phyloP scores from a whole-genome alignment of 345 rosid genomes.

The Acer yangbiense region DNA sequence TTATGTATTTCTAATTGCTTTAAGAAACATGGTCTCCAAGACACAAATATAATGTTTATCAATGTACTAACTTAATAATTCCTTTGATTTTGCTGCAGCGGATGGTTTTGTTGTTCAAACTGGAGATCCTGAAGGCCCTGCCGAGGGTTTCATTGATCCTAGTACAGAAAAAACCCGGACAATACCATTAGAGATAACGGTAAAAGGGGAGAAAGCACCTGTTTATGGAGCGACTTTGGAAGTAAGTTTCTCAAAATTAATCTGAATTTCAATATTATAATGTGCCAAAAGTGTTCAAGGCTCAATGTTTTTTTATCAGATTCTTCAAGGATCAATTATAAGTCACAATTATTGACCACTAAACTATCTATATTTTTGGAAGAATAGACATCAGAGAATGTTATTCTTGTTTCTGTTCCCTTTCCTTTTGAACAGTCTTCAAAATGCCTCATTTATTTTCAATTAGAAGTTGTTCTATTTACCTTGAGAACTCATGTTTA shows the following conservation, averaged over 20 bases:
- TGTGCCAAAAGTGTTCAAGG: background rate
- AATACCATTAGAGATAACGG: slow-evolving; percentile 88
- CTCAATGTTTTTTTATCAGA: background rate
- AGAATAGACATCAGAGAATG: background rate
- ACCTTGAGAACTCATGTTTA: background rate
- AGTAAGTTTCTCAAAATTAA: slow-evolving; percentile 33
- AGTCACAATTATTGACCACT: background rate
- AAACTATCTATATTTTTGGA: background rate
- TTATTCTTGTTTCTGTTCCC: background rate
- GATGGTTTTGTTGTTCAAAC: slow-evolving; percentile 99
- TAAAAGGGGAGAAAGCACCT: slow-evolving; percentile 72
- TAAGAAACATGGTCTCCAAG: background rate
- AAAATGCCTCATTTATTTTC: background rate
- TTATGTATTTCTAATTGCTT: background rate
- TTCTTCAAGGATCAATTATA: background rate
- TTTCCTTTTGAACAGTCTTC: background rate
- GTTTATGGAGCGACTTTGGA: slow-evolving; percentile 85
- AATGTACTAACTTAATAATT: background rate
- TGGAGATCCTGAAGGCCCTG: slow-evolving; percentile 99
- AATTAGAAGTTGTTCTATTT: background rate
- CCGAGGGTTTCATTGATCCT: slow-evolving; percentile 94
- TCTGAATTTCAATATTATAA: background rate
- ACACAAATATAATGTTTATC: background rate
- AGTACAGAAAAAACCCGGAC: slow-evolving; percentile 89
- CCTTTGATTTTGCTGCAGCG: slow-evolving; percentile 50